A percentile compares a stretch with the other conserved stretches of the same genome.
Evolutionary conservation across 139 green algal species (phyloP).

Genomic region (Yamagishiella unicocca): DNA sequence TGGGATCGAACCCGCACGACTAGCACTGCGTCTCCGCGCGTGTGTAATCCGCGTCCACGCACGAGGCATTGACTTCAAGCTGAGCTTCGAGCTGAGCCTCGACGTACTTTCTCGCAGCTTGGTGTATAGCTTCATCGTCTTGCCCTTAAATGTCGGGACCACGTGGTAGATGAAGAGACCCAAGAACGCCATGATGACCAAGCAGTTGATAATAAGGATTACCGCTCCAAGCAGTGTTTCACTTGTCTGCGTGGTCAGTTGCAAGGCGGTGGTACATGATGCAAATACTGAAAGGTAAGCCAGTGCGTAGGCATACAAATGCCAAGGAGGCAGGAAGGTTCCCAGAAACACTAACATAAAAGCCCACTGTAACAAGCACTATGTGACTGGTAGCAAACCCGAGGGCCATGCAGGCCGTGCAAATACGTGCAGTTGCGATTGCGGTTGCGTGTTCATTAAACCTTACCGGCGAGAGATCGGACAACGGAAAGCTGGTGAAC

Average conservation of each 20-base stretch:
- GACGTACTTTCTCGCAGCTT: no score
- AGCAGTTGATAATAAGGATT: slow-evolving; percentile 19
- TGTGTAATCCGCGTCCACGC: no score
- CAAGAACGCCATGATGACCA: neutral
- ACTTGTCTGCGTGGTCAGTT: neutral
- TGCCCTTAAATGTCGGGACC: neutral
- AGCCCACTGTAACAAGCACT: neutral
- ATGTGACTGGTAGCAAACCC: neutral
- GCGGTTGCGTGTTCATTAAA: no score
- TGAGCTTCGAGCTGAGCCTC: no score
- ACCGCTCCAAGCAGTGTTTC: neutral
- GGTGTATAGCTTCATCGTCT: no score
- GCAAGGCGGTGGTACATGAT: neutral
- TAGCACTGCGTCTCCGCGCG: no score
- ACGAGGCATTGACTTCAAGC: no score
- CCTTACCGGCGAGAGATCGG: no score
- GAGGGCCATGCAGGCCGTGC: neutral
- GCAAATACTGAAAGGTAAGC: neutral
- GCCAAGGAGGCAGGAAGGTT: neutral
- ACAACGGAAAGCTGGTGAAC: slow-evolving; percentile 20
- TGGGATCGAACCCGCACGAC: no score
- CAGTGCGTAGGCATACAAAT: neutral
- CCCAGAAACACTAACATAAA: neutral
- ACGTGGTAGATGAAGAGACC: neutral
- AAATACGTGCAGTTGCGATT: neutral